Evolutionary conservation across 345 rosid species (phyloP).

Genomic region (Cardiospermum halicacabum): DNA sequence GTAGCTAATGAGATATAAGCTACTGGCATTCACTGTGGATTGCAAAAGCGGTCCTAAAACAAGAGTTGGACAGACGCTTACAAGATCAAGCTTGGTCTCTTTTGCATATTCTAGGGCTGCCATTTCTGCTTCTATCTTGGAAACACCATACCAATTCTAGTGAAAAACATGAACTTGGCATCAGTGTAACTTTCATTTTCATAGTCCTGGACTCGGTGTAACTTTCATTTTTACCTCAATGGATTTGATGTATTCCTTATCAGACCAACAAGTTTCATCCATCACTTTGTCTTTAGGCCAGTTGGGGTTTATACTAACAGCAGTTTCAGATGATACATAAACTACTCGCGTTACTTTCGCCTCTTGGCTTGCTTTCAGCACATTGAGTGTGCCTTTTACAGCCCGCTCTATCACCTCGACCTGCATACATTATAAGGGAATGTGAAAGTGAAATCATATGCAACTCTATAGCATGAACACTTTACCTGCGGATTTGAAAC

Average conservation of each 20-base stretch:
- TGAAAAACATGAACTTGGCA: no score
- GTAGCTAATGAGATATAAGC: constrained; percentile 37
- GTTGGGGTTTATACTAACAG: constrained; percentile 45
- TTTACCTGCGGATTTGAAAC: constrained; percentile 40
- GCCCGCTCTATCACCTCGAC: constrained; percentile 58
- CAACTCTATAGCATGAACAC: background rate
- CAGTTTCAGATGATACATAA: constrained; percentile 54
- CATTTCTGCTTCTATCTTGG: constrained; percentile 73
- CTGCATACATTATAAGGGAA: constrained; percentile 17
- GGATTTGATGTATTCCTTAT: constrained; percentile 43
- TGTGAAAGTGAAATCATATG: background rate
- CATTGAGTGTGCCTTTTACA: constrained; percentile 62
- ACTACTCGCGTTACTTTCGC: constrained; percentile 57
- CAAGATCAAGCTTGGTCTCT: constrained; percentile 45
- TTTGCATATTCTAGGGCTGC: constrained; percentile 61
- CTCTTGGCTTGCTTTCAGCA: constrained; percentile 56
- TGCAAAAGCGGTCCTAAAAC: constrained; percentile 59
- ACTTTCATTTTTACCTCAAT: constrained; percentile 29
- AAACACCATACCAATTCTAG: constrained; percentile 69
- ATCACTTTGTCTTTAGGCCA: constrained; percentile 45
- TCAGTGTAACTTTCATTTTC: background rate
- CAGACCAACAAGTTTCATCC: constrained; percentile 69
- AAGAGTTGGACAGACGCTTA: constrained; percentile 51
- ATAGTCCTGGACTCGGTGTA: background rate
- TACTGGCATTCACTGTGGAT: constrained; percentile 52